These are phyloP conservation scores for Sisymbrium altissimum DNA, from an alignment of 345 rosid species.

Conservation along the genomic window DNA sequence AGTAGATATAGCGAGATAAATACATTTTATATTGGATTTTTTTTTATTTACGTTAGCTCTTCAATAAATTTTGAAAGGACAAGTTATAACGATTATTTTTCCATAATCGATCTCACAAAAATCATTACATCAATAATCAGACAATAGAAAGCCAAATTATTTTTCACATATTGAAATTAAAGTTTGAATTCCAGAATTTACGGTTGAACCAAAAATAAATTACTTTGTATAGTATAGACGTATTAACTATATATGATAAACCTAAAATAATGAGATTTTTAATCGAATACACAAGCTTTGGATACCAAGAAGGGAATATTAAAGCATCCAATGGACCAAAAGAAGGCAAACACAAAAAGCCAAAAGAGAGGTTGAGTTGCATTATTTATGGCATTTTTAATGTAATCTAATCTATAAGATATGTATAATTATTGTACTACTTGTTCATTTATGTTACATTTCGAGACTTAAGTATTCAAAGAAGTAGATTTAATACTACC, in stretches of 20 bases:
- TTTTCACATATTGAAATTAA: not conserved
- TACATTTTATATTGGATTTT: not conserved
- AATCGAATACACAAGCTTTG: not conserved
- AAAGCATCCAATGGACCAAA: conserved; percentile 15
- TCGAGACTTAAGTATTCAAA: not conserved
- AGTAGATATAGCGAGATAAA: not conserved
- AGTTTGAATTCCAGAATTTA: not conserved
- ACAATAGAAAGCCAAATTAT: not conserved
- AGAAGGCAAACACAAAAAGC: conserved; percentile 42
- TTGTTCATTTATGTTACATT: conserved; percentile 5
- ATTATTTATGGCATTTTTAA: conserved; percentile 27
- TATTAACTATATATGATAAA: not conserved
- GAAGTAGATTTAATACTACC: not conserved
- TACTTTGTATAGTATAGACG: not conserved
- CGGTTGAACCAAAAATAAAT: not conserved
- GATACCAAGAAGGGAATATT: not conserved
- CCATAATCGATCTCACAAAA: not conserved
- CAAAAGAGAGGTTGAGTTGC: conserved; percentile 48
- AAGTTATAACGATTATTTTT: not conserved
- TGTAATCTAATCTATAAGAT: conserved; percentile 22
- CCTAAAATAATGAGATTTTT: not conserved
- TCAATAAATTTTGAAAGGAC: not conserved
- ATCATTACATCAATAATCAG: not conserved
- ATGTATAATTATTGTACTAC: conserved; percentile 29
- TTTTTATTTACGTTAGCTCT: not conserved